phyloP scores from a whole-genome alignment of 106 monocot species.

The Phalaenopsis equestris region DNA sequence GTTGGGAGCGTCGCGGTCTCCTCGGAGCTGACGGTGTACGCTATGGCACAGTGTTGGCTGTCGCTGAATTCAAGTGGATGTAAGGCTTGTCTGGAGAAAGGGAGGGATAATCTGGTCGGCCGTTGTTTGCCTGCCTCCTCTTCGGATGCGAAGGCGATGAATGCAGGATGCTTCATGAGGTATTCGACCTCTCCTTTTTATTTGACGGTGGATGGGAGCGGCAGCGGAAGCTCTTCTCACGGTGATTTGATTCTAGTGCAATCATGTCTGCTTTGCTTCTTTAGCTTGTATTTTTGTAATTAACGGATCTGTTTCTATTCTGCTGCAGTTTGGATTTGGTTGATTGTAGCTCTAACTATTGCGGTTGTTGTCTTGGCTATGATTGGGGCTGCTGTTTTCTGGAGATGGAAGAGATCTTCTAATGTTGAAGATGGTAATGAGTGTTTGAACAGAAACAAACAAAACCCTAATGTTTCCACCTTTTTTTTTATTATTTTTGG shows the following conservation, averaged over 20 bases:
- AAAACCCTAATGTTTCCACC: background rate
- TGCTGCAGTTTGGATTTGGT: slow-evolving; percentile 8
- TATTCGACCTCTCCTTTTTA: slow-evolving; percentile 54
- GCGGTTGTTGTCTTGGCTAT: slow-evolving; percentile 11
- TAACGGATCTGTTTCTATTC: background rate
- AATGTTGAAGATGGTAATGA: slow-evolving; percentile 14
- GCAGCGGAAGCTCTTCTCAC: slow-evolving; percentile 17
- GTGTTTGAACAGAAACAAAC: background rate
- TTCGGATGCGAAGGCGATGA: slow-evolving; percentile 38
- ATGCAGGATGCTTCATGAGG: slow-evolving; percentile 50
- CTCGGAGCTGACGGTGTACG: slow-evolving; percentile 23
- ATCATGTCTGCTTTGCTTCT: background rate
- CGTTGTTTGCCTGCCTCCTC: slow-evolving; percentile 29
- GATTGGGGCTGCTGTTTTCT: slow-evolving; percentile 17
- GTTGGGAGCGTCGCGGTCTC: slow-evolving; percentile 11
- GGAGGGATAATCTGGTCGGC: slow-evolving; percentile 4
- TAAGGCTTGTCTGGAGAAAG: slow-evolving; percentile 31
- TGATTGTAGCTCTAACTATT: slow-evolving; percentile 15
- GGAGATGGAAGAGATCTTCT: slow-evolving; percentile 14
- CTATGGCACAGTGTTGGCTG: slow-evolving; percentile 49
- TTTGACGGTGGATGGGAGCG: slow-evolving; percentile 5
- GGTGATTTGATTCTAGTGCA: background rate
- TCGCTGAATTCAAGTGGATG: slow-evolving; percentile 39
- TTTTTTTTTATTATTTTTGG: background rate
- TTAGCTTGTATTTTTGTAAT: too few species aligned